Percentiles rank a stretch among this genome's conserved stretches.
Evolutionary conservation across 2,329 filamentous ascomycete genomes (phyloP).

Genomic region (Dactylellina cionopaga): DNA sequence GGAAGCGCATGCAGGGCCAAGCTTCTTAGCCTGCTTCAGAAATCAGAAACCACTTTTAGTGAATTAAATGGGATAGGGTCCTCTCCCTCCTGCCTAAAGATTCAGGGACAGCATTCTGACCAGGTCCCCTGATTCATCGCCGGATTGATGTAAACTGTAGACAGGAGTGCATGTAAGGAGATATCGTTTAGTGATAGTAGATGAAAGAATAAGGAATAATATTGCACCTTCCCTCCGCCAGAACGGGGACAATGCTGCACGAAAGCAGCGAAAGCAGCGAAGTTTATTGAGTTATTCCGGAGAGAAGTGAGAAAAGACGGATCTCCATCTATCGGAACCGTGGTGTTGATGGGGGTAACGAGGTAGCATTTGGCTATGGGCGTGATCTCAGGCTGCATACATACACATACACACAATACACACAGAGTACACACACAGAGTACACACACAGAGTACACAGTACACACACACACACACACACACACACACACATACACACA

Average conservation of each 20-base stretch:
- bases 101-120: constrained; percentile 4
- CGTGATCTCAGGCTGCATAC: no score
- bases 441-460: no score
- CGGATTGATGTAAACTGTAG: background rate
- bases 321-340: background rate
- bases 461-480: no score
- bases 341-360: no score
- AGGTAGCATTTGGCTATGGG: no score
- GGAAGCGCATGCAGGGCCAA: constrained; percentile 45
- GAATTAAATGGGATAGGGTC: constrained; percentile 3
- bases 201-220: no score
- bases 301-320: background rate
- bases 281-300: no score
- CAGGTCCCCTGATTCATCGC: constrained; percentile 39
- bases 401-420: no score
- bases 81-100: constrained; percentile 2
- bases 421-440: no score
- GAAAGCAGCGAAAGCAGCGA: background rate
- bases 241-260: background rate
- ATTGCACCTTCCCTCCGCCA: background rate
- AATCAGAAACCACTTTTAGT: constrained; percentile 5
- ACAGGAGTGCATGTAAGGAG: constrained; percentile 8
- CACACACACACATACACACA: no score
- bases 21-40: constrained; percentile 45
- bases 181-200: background rate